These are phyloP conservation scores for Priceomyces fermenticarens DNA, from an alignment of 805 yeast genomes.

Conservation along the genomic window DNA sequence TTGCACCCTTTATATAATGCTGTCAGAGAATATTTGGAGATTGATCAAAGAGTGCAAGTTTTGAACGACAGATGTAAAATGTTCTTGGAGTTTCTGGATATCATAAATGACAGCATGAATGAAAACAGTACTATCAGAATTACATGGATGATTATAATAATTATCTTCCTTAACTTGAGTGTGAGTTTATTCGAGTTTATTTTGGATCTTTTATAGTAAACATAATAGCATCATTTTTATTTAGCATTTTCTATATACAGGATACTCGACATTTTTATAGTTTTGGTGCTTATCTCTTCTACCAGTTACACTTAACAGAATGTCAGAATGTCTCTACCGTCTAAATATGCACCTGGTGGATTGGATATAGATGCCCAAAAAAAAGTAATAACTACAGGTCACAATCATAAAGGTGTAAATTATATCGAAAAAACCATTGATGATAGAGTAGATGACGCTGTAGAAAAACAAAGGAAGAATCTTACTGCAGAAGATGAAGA, in stretches of 20 bases:
- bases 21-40: conserved; percentile 86
- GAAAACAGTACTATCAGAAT: conserved; percentile 89
- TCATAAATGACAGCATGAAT: conserved; percentile 90
- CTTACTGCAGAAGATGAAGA: conserved; percentile 25
- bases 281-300: neutral
- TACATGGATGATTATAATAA: conserved; percentile 83
- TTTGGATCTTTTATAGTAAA: conserved; percentile 41
- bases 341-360: conserved; percentile 37
- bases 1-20: conserved; percentile 89
- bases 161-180: conserved; percentile 72
- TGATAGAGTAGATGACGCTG: conserved; percentile 20
- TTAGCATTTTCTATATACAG: neutral
- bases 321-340: conserved; percentile 25
- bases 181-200: conserved; percentile 72
- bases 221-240: neutral
- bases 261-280: neutral
- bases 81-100: conserved; percentile 87
- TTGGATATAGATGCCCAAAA: conserved; percentile 21
- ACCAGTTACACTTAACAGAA: neutral
- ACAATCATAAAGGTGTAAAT: conserved; percentile 14
- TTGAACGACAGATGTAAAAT: conserved; percentile 92
- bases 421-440: conserved; percentile 24
- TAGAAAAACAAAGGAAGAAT: conserved; percentile 4
- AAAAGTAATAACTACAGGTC: conserved; percentile 24
- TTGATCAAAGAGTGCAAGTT: conserved; percentile 91